Conservation (phyloP, 768 basidiomycete genomes). For the Tremella yokohamensis region DNA sequence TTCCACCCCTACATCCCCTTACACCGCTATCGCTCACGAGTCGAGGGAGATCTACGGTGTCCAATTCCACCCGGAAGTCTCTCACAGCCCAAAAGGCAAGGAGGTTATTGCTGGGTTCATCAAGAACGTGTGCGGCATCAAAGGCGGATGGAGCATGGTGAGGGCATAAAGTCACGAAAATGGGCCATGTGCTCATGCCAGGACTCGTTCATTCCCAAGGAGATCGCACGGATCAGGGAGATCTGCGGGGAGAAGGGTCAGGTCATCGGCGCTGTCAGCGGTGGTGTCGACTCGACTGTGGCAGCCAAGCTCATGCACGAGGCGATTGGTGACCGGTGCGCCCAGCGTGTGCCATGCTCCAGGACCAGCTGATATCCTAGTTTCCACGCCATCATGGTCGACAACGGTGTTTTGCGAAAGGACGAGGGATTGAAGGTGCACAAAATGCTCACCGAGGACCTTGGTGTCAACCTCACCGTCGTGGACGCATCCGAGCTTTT, state of each 20-base stretch:
- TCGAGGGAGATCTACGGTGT: conserved; percentile 88
- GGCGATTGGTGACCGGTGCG: conserved; percentile 91
- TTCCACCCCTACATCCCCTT: conserved; percentile 79
- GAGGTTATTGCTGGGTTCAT: conserved; percentile 85
- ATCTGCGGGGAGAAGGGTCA: conserved; percentile 92
- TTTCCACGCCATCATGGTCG: conserved; percentile 99
- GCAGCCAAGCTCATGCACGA: conserved; percentile 99
- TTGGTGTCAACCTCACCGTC: conserved; percentile 93
- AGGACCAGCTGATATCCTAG: conserved; percentile 52
- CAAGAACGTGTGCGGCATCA: conserved; percentile 75
- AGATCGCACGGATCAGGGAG: conserved; percentile 85
- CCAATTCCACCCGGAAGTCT: conserved; percentile 98
- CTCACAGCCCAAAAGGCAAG: conserved; percentile 83
- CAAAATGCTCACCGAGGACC: conserved; percentile 84
- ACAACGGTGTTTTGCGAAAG: conserved; percentile 91
- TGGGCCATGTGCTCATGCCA: conserved; percentile 44
- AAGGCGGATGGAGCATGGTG: conserved; percentile 90
- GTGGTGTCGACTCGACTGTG: conserved; percentile 96
- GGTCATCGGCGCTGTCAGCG: conserved; percentile 95
- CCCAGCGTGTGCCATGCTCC: not conserved
- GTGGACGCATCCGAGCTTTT: conserved; percentile 94
- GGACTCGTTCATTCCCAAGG: conserved; percentile 98
- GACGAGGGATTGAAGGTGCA: conserved; percentile 88
- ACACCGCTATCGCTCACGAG: conserved; percentile 87
- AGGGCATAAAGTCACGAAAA: conserved; percentile 2